Conservation (phyloP, 2,329 filamentous ascomycete species). For the Botryotinia convoluta region DNA sequence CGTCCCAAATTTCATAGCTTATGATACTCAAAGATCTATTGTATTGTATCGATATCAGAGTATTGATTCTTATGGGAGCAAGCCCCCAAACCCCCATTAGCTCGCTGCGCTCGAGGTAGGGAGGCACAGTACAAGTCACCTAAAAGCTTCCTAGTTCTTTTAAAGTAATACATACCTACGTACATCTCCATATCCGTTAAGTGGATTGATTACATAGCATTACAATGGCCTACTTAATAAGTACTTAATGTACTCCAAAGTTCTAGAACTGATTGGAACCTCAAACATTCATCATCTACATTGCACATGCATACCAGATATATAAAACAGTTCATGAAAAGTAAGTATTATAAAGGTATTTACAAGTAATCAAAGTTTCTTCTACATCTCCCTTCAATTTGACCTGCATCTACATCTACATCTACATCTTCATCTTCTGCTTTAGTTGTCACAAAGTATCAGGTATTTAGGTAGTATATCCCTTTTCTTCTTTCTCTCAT, state of each 20-base stretch:
- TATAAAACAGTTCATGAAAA: not conserved
- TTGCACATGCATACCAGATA: not conserved
- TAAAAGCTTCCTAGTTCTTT: not conserved
- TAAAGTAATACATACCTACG: not conserved
- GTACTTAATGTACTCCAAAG: not conserved
- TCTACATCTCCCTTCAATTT: not conserved
- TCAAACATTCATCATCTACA: not conserved
- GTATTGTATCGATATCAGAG: not conserved
- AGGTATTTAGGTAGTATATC: not conserved
- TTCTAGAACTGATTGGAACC: constrained; percentile 1
- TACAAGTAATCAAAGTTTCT: not conserved
- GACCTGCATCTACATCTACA: not conserved
- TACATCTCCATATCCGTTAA: not conserved
- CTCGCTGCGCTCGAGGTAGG: not conserved
- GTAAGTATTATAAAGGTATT: not conserved
- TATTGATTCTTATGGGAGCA: not conserved
- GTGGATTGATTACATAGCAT: not conserved
- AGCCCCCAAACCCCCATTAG: not conserved
- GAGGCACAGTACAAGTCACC: not conserved
- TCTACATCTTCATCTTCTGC: not conserved
- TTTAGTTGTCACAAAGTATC: not conserved
- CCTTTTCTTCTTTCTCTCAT: not conserved
- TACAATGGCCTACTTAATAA: not conserved
- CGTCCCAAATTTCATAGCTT: not conserved
- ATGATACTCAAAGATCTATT: not conserved